These are phyloP conservation scores for Pneumocystis sp. DNA, from an alignment of 1,139 yeast genomes.

Conservation along the genomic window DNA sequence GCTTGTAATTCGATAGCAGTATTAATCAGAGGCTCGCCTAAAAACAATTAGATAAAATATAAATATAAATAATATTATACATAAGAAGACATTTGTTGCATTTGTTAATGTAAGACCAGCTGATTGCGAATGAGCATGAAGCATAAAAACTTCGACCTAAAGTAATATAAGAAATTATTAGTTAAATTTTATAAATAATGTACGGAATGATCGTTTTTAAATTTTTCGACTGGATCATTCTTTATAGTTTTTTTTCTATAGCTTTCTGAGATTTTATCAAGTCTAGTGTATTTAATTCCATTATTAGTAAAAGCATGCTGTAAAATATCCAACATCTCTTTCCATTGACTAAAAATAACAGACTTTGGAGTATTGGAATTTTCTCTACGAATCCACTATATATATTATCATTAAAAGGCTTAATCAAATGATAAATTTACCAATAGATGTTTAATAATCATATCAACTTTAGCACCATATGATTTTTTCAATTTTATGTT, in stretches of 20 bases:
- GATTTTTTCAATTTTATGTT: constrained; percentile 29
- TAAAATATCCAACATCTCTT: constrained; percentile 51
- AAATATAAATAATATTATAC: constrained; percentile 3
- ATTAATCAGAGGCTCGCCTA: constrained; percentile 68
- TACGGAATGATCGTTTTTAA: constrained; percentile 40
- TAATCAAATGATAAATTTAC: not conserved
- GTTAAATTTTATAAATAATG: constrained; percentile 22
- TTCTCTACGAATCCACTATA: constrained; percentile 38
- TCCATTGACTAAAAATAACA: constrained; percentile 79
- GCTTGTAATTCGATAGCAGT: constrained; percentile 82
- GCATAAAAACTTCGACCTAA: constrained; percentile 53
- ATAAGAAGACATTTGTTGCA: constrained; percentile 57
- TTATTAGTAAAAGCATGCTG: constrained; percentile 53
- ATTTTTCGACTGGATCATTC: constrained; percentile 22
- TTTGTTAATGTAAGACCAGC: constrained; percentile 78
- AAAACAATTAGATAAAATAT: constrained; percentile 36
- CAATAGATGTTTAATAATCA: constrained; percentile 50
- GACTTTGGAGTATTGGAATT: constrained; percentile 55
- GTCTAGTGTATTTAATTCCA: constrained; percentile 33
- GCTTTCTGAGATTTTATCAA: constrained; percentile 34
- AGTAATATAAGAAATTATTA: not conserved
- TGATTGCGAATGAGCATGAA: constrained; percentile 76
- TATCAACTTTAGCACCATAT: constrained; percentile 75
- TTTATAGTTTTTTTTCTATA: not conserved
- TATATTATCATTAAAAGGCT: not conserved